phyloP scores from a whole-genome alignment of 768 basidiomycete species.

The Tricholoma flavovirens region DNA sequence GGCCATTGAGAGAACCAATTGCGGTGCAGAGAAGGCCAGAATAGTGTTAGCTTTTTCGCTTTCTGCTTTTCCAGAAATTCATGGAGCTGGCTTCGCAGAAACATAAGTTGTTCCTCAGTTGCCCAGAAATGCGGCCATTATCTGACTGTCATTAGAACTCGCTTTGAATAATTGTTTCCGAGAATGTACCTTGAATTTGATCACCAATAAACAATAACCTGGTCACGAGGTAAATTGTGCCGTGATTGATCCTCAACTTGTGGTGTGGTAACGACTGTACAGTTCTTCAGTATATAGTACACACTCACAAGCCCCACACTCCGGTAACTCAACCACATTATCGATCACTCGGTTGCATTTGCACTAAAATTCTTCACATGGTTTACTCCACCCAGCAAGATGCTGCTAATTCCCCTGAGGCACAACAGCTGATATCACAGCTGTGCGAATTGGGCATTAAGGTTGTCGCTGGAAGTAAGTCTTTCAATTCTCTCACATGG shows the following conservation, averaged over 20 bases:
- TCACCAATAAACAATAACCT: neutral
- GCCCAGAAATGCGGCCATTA: neutral
- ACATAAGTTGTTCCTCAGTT: neutral
- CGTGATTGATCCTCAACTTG: too few species aligned
- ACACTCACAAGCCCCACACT: neutral
- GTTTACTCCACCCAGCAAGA: neutral
- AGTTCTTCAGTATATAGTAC: slow-evolving; percentile 1
- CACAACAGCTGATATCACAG: neutral
- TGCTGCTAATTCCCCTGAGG: neutral
- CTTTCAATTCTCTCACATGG: neutral
- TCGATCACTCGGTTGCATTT: neutral
- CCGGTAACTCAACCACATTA: neutral
- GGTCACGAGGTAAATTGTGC: neutral
- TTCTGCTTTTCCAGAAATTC: slow-evolving; percentile 2
- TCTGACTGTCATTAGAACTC: neutral
- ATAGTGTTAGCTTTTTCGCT: neutral
- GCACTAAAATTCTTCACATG: neutral
- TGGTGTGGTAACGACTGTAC: neutral
- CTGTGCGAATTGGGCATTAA: neutral
- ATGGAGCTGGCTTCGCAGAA: neutral
- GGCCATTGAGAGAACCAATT: slow-evolving; percentile 1
- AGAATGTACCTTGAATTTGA: neutral
- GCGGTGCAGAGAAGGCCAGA: neutral
- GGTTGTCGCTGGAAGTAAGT: neutral
- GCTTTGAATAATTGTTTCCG: neutral